Conservation (phyloP, 2,329 filamentous ascomycete genomes). For the Fusarium sp. region DNA sequence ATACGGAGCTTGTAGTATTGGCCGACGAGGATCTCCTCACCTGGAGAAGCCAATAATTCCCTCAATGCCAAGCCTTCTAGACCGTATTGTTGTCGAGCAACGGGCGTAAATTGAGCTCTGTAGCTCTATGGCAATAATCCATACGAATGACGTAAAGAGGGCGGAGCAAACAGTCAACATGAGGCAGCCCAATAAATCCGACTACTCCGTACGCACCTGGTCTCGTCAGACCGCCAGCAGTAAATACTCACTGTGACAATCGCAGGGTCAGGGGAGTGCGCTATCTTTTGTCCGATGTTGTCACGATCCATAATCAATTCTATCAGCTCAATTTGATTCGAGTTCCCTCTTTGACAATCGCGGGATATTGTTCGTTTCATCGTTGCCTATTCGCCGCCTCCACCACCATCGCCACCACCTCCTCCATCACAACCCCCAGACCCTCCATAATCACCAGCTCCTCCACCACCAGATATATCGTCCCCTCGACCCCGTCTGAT, state of each 20-base stretch:
- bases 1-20: neutral
- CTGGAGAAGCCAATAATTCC: neutral
- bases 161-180: neutral
- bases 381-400: neutral
- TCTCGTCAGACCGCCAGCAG: neutral
- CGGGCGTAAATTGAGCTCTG: neutral
- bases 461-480: neutral
- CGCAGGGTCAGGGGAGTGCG: neutral
- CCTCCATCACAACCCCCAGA: neutral
- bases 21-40: neutral
- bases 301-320: neutral
- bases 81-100: neutral
- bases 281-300: neutral
- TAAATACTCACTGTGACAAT: neutral
- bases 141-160: neutral
- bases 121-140: rapidly evolving
- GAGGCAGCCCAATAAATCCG: neutral
- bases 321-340: neutral
- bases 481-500: neutral
- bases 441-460: neutral
- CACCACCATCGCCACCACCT: neutral
- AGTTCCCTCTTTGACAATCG: neutral
- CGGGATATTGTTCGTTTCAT: rapidly evolving
- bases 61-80: neutral
- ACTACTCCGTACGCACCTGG: no score